Evolutionary conservation across 768 basidiomycete genomes (phyloP).

Genomic region (Podaxis sp.): DNA sequence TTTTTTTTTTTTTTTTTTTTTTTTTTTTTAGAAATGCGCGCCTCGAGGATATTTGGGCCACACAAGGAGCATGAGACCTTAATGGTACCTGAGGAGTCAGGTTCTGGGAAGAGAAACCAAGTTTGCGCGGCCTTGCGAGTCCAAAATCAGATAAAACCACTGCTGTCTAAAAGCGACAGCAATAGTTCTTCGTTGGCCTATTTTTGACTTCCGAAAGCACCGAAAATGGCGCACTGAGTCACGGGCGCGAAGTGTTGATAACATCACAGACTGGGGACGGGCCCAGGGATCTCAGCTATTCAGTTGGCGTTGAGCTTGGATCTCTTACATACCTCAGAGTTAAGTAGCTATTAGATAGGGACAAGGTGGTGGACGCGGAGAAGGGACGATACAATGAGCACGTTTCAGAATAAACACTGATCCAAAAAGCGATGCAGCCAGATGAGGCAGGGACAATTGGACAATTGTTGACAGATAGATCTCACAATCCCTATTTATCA

Average conservation of each 20-base stretch:
- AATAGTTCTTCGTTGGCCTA: neutral
- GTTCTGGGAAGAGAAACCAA: neutral
- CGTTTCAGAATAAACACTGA: neutral
- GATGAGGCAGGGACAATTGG: neutral
- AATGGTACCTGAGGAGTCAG: neutral
- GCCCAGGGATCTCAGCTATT: too few relatives aligned
- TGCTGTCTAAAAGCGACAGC: neutral
- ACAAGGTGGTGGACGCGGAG: neutral
- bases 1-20: neutral
- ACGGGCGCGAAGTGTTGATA: too few relatives aligned
- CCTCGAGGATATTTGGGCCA: neutral
- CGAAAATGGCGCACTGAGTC: too few relatives aligned
- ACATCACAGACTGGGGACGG: too few relatives aligned
- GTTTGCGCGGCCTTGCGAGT: neutral
- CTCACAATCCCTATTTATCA: constrained; percentile 15
- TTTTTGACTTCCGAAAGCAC: neutral
- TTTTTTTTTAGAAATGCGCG: neutral
- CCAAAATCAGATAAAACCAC: neutral
- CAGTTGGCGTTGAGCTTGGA: neutral
- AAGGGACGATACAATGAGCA: neutral
- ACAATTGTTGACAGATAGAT: constrained; percentile 13
- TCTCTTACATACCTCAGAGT: neutral
- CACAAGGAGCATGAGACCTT: neutral
- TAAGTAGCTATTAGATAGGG: neutral
- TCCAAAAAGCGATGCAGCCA: neutral